Conservation (phyloP, 352 stramenopile species). For the Globisporangium sylvaticum region DNA sequence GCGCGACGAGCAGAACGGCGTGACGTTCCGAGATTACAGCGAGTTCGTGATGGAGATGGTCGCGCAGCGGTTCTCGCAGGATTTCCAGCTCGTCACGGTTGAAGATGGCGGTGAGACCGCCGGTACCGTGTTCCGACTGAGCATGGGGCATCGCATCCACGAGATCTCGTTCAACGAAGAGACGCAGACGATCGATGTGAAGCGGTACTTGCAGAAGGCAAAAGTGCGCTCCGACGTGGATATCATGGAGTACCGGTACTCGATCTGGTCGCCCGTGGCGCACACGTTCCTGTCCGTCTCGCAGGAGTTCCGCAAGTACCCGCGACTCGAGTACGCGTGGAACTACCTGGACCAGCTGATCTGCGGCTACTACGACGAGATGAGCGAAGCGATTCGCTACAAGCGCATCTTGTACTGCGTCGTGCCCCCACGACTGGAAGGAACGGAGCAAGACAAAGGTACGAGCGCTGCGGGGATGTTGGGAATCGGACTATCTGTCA, state of each 20-base stretch:
- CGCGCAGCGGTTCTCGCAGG: conserved; percentile 73
- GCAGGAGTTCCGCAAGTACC: conserved; percentile 85
- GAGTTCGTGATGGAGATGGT: conserved; percentile 87
- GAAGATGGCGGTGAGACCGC: conserved; percentile 38
- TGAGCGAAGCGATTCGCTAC: conserved; percentile 81
- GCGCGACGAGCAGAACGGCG: conserved; percentile 55
- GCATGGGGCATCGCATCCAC: conserved; percentile 87
- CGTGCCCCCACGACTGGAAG: conserved; percentile 43
- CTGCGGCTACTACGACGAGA: conserved; percentile 84
- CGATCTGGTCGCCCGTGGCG: conserved; percentile 67
- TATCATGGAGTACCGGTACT: conserved; percentile 83
- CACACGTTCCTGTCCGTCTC: conserved; percentile 59
- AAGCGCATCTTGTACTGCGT: conserved; percentile 77
- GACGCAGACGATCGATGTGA: conserved; percentile 83
- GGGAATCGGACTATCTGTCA: background rate
- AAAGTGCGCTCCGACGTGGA: conserved; percentile 58
- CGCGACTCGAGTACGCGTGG: conserved; percentile 77
- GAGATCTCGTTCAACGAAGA: conserved; percentile 87
- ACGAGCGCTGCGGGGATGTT: background rate
- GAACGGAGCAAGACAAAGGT: conserved; percentile 27
- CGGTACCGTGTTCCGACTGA: conserved; percentile 57
- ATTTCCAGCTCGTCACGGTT: conserved; percentile 84
- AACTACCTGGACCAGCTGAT: conserved; percentile 86
- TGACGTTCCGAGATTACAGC: conserved; percentile 68
- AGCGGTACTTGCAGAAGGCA: conserved; percentile 72